Evolutionary conservation across 495 filamentous ascomycete species (phyloP).

Genomic region (Aspergillus saccharolyticus): DNA sequence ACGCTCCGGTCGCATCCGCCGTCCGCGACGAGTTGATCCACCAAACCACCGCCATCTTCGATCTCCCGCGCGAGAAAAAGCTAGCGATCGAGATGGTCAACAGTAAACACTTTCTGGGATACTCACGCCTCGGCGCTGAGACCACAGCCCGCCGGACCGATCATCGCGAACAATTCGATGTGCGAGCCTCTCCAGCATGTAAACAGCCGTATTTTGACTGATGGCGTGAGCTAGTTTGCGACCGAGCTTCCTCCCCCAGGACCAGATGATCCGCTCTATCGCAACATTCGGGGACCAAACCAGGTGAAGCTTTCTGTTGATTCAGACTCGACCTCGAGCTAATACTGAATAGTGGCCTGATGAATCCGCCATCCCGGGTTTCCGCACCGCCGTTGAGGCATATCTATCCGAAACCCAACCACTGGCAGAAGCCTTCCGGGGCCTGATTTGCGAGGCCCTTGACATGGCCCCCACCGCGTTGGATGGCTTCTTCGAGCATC

Average conservation of each 20-base stretch:
- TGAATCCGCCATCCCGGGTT: constrained; percentile 58
- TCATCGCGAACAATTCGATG: constrained; percentile 82
- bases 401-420: constrained; percentile 72
- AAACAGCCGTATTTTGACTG: background rate
- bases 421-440: constrained; percentile 72
- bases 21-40: constrained; percentile 63
- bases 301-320: constrained; percentile 27
- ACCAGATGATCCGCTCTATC: constrained; percentile 62
- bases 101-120: constrained; percentile 55
- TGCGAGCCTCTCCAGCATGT: constrained; percentile 43
- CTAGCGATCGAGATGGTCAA: constrained; percentile 89
- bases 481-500: constrained; percentile 70
- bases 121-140: constrained; percentile 45
- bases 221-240: constrained; percentile 29
- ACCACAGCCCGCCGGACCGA: constrained; percentile 42
- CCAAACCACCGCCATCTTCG: constrained; percentile 71
- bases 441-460: constrained; percentile 82
- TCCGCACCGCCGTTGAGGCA: constrained; percentile 60
- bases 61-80: constrained; percentile 77
- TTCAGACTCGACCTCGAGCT: background rate
- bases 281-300: constrained; percentile 78
- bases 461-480: constrained; percentile 69
- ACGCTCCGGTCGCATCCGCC: constrained; percentile 67
- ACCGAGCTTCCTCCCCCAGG: constrained; percentile 64
- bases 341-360: constrained; percentile 66